Percentiles rank a stretch among this genome's conserved stretches.
Evolutionary conservation across 2,329 filamentous ascomycete genomes (phyloP).

Genomic region (Stagonosporopsis vannaccii): DNA sequence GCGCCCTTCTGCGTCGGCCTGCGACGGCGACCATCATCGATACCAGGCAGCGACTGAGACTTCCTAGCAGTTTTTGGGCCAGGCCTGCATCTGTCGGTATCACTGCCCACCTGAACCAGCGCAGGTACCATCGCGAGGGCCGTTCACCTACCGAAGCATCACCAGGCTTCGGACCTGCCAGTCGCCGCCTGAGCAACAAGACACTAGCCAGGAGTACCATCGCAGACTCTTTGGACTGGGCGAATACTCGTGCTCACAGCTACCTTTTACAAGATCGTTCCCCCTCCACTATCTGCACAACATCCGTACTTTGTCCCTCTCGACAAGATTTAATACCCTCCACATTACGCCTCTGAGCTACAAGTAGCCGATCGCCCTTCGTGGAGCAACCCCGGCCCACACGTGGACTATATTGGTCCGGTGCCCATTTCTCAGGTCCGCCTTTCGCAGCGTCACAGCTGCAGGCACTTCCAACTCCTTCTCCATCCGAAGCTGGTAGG

Average conservation of each 20-base stretch:
- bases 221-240: constrained; percentile 33
- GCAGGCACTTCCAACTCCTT: constrained; percentile 50
- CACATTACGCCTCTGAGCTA: constrained; percentile 42
- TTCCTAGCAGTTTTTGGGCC: constrained; percentile 54
- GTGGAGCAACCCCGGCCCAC: constrained; percentile 58
- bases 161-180: constrained; percentile 35
- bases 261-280: constrained; percentile 42
- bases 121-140: constrained; percentile 48
- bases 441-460: constrained; percentile 50
- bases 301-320: constrained; percentile 46
- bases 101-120: constrained; percentile 45
- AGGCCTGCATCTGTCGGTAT: constrained; percentile 54
- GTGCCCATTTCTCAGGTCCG: constrained; percentile 48
- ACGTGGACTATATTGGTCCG: constrained; percentile 59
- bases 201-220: constrained; percentile 42
- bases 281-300: constrained; percentile 41
- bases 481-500: constrained; percentile 52
- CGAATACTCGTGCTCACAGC: constrained; percentile 38
- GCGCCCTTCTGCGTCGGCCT: constrained; percentile 49
- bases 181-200: constrained; percentile 39
- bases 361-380: constrained; percentile 51
- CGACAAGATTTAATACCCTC: constrained; percentile 36
- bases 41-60: constrained; percentile 50
- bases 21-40: constrained; percentile 49
- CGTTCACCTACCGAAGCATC: constrained; percentile 36